phyloP scores from a whole-genome alignment of 164 flowering plant species.

The Pachysandra terminalis region DNA sequence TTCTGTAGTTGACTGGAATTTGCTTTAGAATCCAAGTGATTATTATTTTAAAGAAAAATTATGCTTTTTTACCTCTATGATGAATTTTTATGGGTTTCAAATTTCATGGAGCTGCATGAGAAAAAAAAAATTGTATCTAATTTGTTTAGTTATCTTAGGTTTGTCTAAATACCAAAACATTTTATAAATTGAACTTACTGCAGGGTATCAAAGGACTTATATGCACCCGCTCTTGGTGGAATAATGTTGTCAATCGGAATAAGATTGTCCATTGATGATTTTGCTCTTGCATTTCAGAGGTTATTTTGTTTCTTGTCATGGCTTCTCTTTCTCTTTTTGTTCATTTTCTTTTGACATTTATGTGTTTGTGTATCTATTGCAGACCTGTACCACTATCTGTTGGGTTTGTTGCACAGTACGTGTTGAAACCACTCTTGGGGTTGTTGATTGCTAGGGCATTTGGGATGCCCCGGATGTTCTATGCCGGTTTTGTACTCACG shows the following conservation, averaged over 20 bases:
- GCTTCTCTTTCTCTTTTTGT: not conserved
- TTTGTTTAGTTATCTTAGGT: not conserved
- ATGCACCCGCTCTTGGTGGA: conserved; percentile 99
- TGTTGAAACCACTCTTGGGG: conserved; percentile 74
- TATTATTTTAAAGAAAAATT: too few species aligned
- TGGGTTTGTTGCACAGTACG: conserved; percentile 83
- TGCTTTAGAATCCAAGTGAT: too few species aligned
- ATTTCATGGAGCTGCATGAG: too few species aligned
- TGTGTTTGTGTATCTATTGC: conserved; percentile 28
- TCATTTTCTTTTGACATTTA: not conserved
- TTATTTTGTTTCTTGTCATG: conserved; percentile 12
- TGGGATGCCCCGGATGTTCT: conserved; percentile 68
- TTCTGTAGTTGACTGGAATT: too few species aligned
- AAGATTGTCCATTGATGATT: conserved; percentile 75
- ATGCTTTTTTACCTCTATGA: too few species aligned
- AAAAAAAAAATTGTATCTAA: too few species aligned
- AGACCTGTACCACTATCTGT: conserved; percentile 86
- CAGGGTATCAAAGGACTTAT: conserved; percentile 92
- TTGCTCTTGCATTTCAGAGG: conserved; percentile 87
- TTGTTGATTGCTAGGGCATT: conserved; percentile 69
- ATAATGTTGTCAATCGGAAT: conserved; percentile 97
- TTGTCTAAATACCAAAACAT: too few species aligned
- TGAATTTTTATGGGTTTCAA: too few species aligned
- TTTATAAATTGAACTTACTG: not conserved
- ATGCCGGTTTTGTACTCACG: conserved; percentile 86